Evolutionary conservation across 768 basidiomycete species (phyloP), one percentile per base, ranked within the genome.

Genomic region (Kwoniella botswanensis): DNA sequence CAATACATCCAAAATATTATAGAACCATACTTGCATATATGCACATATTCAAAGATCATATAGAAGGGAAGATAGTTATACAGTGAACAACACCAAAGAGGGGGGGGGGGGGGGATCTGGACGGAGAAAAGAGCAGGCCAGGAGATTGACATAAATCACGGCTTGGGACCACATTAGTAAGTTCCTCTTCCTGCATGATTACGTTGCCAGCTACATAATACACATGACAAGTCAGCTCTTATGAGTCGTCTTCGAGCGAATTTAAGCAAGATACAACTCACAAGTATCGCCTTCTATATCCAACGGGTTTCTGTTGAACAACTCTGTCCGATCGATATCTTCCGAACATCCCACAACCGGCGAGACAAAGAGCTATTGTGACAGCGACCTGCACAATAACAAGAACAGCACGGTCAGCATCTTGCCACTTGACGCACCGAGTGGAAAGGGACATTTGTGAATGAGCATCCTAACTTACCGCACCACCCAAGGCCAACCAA

Each of bases 301-400:
- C 57, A 12, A 50, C 56, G n/a, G 56, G 55, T 21, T 67, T 50
- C 7, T 59, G 65, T n/a, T 35, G 10, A 17, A 42, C 57, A 17
- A 21, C 22, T 12, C 65, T 12, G 18, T 56, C 54, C 22, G 43
- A 52, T n/a, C 52, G 17, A 71, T 79, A 81, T 63, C 76, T 65
- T 12, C 79, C 79, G 64, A 81, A 81, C 42, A 71, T 68, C 11
- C 79, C 79, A 54, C 77, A 79, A 1, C 78, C 77, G 7, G 77
- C 72, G 21, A 75, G 58, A 54, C 73, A 76, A 52, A 76, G 59
- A 0, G 76, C 78, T 54, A 78, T 35, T 6, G 74, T 67, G 6
- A 81, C 64, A 4, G 74, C 63, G 24, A 75, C 43, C 79, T 80
- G 44, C 26, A 29, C n/a, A 10, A 63, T 7, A 6, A 11, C 6